Base-by-base conservation (phyloP, 805 yeast genomes). In the Nakazawaea wickerhamii region DNA sequence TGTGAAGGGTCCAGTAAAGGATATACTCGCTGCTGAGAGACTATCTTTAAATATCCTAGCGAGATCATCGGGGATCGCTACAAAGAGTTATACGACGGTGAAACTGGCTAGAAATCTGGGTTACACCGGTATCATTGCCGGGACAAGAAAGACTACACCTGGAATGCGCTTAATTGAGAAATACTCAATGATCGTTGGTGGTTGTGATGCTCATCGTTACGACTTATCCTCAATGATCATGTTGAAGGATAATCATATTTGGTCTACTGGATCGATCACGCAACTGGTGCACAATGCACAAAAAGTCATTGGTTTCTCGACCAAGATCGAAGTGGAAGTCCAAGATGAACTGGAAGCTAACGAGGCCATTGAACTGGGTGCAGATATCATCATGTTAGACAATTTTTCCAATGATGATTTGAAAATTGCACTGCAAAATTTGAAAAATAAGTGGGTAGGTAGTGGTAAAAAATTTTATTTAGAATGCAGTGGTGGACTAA, bases 141-240 rank as follows among this genome's bases (percentile, higher is more conserved):
- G 97, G 5, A 90, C 98, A 1, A 76, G 98, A 58, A 90, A 90
- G 64, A 91, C 97, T n/a, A 91, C 98, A 0, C 98, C 98, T 0
- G 98, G 98, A 0, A 73, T 90, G 48, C 77, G 98, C 55, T 68
- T 81, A 33, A 64, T 91, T 45, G 98, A 90, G 58, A 90, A 90
- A 60, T 90, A 90, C 63, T 83, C 95, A 19, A 91, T 90, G 98
- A 65, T 87, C 25, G 95, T 90, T 8, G 98, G 97, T 25, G 97
- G 97, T 3, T 84, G 87, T 43, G 98, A 90, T 58, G 75, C 93
- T 43, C 98, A 90, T 61, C 72, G 98, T 49, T 87, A 87, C 57
- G 97, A 91, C 58, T 74, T 90, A 44, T 81, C 93, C 35, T 77
- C 93, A 2, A 90, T 90, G 98, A 90, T 91, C 2, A 90, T 91